Conservation (phyloP, 2,329 filamentous ascomycete genomes). For the Raffaelea ambrosiae region DNA sequence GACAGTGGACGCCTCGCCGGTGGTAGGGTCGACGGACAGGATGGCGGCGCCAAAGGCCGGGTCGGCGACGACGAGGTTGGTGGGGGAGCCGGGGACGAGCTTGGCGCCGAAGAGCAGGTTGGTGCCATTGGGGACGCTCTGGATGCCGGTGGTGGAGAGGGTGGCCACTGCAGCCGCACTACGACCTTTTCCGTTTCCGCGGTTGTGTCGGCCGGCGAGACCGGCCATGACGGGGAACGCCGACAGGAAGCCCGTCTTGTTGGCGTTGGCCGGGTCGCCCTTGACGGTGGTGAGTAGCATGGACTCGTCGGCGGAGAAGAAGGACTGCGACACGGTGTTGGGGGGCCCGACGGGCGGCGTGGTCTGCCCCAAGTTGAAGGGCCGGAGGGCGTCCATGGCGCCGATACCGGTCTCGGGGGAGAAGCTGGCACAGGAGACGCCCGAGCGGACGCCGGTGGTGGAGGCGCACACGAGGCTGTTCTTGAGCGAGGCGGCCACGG, state of each 20-base stretch:
- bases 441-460: conserved; percentile 32
- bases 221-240: conserved; percentile 33
- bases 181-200: conserved; percentile 10
- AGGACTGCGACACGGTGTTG: conserved; percentile 52
- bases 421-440: conserved; percentile 33
- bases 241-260: conserved; percentile 49
- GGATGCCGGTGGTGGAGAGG: conserved; percentile 19
- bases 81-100: conserved; percentile 33
- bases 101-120: conserved; percentile 45
- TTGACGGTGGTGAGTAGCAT: conserved; percentile 51
- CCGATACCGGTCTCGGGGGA: conserved; percentile 20
- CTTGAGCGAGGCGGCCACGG: conserved; percentile 36
- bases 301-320: conserved; percentile 47
- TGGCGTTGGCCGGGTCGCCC: conserved; percentile 51
- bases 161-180: conserved; percentile 4
- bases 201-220: no score
- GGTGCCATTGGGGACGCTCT: conserved; percentile 43
- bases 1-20: conserved; percentile 24
- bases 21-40: conserved; percentile 30
- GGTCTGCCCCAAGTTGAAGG: conserved; percentile 42
- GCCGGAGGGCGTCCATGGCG: conserved; percentile 33
- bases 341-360: conserved; percentile 49
- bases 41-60: conserved; percentile 48
- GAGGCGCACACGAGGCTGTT: conserved; percentile 37
- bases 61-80: conserved; percentile 45